Evolutionary conservation across 1,139 yeast species (phyloP), one percentile per base, ranked within the genome.

Genomic region (Pichia cactophila): DNA sequence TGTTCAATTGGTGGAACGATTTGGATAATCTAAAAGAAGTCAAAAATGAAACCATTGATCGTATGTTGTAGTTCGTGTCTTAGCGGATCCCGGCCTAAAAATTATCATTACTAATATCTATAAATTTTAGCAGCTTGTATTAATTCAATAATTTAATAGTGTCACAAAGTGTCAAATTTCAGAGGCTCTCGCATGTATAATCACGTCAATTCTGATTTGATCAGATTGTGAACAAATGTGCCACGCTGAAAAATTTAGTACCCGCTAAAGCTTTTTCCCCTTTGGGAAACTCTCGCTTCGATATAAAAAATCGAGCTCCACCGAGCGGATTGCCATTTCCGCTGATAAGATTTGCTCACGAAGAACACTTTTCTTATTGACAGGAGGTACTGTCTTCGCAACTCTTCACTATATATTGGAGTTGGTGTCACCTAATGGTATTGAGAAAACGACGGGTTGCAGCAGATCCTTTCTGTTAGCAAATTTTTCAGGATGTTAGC

Each of bases 1-100:
- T 92, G 62, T 92, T 86, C 72, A 75, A 86, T 57, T 92, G 99
- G 99, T 92, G 99, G 99, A 76, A 74, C 45, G 75, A 80, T 55
- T 72, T 90, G 57, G 83, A 80, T 61, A 69, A 75, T 54, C 71
- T 81, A 56, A 71, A 71, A 26, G 65, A 69, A 53, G 78, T 73
- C 59, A 68, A 69, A 56, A 78, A 72, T 57, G 69, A 70, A 31
- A 63, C 61, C 35, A 69, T 78, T 48, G 81, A 77, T 56, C 71
- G 83, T 44, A 65, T 73, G 69, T 61, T 72, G 48, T 72, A 60
- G 33, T 20, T 10, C 20, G 23, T 9, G 23, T 12, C 12, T 14
- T 14, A 14, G 16, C 23, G 23, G 12, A 31, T 31, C 2, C n/a
- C 6, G 5, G 7, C n/a, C 2, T 31, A 5, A 14, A 12, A 31